Evolutionary conservation across 129 eudicot genomes (phyloP).

Genomic region (Tanacetum coccineum): DNA sequence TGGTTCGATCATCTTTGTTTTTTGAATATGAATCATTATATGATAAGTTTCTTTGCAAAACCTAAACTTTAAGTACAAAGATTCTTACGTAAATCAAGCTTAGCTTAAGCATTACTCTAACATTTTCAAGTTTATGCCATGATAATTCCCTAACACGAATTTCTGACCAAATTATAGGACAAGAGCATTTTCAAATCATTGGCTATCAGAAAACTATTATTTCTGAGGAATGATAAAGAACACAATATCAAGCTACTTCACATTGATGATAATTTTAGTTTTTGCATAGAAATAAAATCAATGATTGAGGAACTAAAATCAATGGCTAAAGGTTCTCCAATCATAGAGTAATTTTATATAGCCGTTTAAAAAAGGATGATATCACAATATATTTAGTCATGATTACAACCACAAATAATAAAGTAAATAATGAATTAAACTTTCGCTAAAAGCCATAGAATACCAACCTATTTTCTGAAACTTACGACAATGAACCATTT

Average conservation of each 20-base stretch:
- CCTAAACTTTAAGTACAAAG: conserved; percentile 24
- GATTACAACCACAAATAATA: conserved; percentile 25
- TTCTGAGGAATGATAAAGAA: no score
- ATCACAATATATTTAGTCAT: conserved; percentile 30
- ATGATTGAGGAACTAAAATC: conserved; percentile 41
- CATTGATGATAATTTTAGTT: neutral
- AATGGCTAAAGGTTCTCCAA: conserved; percentile 36
- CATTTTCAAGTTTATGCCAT: neutral
- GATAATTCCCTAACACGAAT: neutral
- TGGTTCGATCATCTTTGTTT: conserved; percentile 34
- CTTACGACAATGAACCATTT: no score
- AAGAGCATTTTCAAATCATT: no score
- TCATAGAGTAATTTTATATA: conserved; percentile 35
- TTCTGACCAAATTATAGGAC: neutral
- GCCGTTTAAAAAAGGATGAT: conserved; percentile 30
- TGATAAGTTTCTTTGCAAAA: conserved; percentile 25
- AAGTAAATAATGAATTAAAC: conserved; percentile 12
- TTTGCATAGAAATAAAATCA: conserved; percentile 16
- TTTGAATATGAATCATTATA: conserved; percentile 25
- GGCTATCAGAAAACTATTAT: no score
- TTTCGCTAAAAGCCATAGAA: no score
- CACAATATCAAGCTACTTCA: no score
- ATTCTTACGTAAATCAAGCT: conserved; percentile 20
- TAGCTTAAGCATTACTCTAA: conserved; percentile 16
- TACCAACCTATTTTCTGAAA: no score